Percentiles rank a stretch among this genome's conserved stretches.
Evolutionary conservation across 345 rosid genomes (phyloP).

Genomic region (Kandelia obovata): DNA sequence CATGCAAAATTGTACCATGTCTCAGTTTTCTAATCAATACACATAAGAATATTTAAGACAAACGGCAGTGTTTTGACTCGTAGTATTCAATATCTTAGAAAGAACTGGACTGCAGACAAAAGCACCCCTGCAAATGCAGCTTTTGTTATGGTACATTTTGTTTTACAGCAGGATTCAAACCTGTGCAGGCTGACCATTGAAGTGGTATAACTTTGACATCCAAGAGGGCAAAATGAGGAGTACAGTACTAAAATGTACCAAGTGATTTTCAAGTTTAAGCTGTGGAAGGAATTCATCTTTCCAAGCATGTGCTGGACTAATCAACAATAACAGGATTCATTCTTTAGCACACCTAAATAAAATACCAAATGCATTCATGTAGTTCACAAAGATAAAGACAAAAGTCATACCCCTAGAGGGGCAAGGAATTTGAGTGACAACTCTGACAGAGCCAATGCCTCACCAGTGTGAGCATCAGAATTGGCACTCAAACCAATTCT

Average conservation of each 20-base stretch:
- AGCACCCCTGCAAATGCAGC: background rate
- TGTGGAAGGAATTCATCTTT: background rate
- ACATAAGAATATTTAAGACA: background rate
- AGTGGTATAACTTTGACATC: background rate
- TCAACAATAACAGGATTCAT: background rate
- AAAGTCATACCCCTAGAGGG: slow-evolving; percentile 56
- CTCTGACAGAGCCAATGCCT: slow-evolving; percentile 66
- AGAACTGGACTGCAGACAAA: background rate
- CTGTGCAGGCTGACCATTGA: background rate
- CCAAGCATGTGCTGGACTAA: background rate
- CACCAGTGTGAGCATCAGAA: slow-evolving; percentile 61
- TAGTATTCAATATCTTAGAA: too few species aligned
- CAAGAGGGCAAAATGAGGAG: background rate
- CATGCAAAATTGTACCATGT: background rate
- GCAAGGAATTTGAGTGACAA: slow-evolving; percentile 68
- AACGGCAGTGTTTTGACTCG: too few species aligned
- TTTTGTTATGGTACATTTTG: too few species aligned
- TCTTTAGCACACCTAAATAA: background rate
- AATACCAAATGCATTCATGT: background rate
- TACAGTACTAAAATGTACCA: background rate
- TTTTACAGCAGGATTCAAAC: background rate
- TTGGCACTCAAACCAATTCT: slow-evolving; percentile 61
- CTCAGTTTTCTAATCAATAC: background rate
- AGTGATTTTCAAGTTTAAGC: background rate
- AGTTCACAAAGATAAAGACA: slow-evolving; percentile 1